A percentile compares a stretch with the other conserved stretches of the same genome.
Evolutionary conservation across 306 rosid genomes (phyloP).

Genomic region (Sicyos edulis): DNA sequence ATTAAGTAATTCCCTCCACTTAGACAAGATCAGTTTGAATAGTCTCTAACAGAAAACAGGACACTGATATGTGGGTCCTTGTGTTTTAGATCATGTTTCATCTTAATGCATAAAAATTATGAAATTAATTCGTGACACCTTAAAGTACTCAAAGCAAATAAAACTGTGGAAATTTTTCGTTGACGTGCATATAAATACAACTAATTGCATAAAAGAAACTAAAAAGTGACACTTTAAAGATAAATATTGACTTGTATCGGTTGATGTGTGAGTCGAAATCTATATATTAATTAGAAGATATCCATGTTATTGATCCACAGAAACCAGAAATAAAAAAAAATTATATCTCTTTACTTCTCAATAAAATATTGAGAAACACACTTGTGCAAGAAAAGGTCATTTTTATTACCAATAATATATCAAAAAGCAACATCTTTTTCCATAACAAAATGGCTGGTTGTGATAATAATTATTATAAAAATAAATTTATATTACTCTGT

Average conservation of each 20-base stretch:
- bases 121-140: background rate
- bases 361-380: too few relatives aligned
- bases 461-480: too few relatives aligned
- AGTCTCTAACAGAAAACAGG: background rate
- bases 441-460: too few relatives aligned
- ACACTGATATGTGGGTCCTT: background rate
- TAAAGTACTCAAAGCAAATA: background rate
- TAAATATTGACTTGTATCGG: background rate
- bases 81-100: background rate
- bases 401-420: too few relatives aligned
- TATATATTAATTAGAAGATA: too few relatives aligned
- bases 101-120: background rate
- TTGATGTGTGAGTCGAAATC: too few relatives aligned
- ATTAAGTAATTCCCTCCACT: background rate
- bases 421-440: too few relatives aligned
- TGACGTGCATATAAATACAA: background rate
- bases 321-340: too few relatives aligned
- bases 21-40: background rate
- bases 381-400: too few relatives aligned
- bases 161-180: background rate
- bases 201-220: background rate
- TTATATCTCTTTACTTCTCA: too few relatives aligned
- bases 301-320: too few relatives aligned
- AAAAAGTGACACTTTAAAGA: conserved; percentile 7
- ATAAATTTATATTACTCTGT: too few relatives aligned